Base-by-base conservation (phyloP, 2,329 filamentous ascomycete genomes). In the Aspergillus sp. region DNA sequence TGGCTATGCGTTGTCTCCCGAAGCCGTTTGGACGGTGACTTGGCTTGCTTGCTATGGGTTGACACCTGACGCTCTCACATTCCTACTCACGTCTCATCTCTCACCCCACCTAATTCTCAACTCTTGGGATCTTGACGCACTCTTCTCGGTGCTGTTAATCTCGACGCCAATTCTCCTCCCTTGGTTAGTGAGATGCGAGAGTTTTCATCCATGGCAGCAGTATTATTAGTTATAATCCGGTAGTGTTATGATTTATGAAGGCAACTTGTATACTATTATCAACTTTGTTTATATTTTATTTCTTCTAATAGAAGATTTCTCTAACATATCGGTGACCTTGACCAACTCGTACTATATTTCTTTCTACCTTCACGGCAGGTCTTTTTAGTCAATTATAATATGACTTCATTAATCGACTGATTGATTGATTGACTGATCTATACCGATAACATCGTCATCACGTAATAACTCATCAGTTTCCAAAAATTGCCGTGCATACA, bases 211-310 rank as follows among this genome's bases (percentile, higher is more conserved):
- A 55, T 59, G 57, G 42, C 58, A 59, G 42, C 58, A 56, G 36
- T 58, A 63, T 63, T 59, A 36, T 63, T 64, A 64, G 56, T 59
- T 52, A 44, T 64, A 64, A 64, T 61, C 57, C 55, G 61, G 56
- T 61, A 64, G 62, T 55, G 50, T 63, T 61, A 36, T 63, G 62
- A 64, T 58, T 64, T 57, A 64, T 63, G 62, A 64, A 61, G 52
- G 43, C 38, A 56, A 56, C 52, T 50, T 61, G 54, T 61, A 59
- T 47, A 53, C 50, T 63, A 59, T 58, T 56, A 26, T 36, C 24
- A 22, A 53, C 32, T 41, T 47, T 53, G 51, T 53, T 43, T 9
- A 39, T 53, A 53, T 47, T 8, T 53, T 30, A 30, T 30, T 30
- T 30, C 17, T 24, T 53, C 18, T 53, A 38, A 38, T 45, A 42